Base-by-base conservation (phyloP, 129 eudicot species). In the Chrysanthemum makinoi region DNA sequence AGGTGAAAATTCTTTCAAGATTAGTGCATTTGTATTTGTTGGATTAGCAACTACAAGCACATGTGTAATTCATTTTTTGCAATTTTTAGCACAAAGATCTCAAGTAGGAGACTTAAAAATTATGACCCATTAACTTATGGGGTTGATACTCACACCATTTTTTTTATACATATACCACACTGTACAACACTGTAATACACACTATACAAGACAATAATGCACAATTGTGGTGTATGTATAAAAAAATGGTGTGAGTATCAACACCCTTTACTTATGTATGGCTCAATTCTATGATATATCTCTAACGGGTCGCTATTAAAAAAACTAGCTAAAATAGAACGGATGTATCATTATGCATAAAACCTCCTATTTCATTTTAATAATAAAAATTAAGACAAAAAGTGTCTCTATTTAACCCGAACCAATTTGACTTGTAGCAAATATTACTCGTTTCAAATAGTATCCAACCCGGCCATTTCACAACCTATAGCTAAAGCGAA, bases 11-110 rank as follows among this genome's bases (percentile, higher is more conserved):
- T 94, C 99, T 81, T 94, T 90, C 70, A 94, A 58, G 58, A 94
- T 94, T 78, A 94, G 77, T 18, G 97, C 99, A 70, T 94, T 90
- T 60, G 99, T 94, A 77, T 94, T 90, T 78, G 94, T 94, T 53
- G 99, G 96, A 80, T 94, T 84, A 43, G 99, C 96, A 82, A 90
- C 97, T 70, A 90, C 96, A 84, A 94, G 81, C 62, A 94, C 99
- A 96, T 94, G 82, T 8, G 49, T 9, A 68, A 60, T 51, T 72
- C 10, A 72, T 68, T 59, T 77, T 1, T 66, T 19, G 22, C 10
- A 48, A 65, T 0, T 17, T 71, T 78, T 78, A 70, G 28, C 46
- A 54, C 11, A 13, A 35, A 64, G 1, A 53, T 0, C 77, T 62
- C 50, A 72, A 48, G 6, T 1, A 16, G 52, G 33, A 61, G 70